These are phyloP conservation scores for Leccinum boreale DNA, from an alignment of 768 basidiomycete genomes.

Conservation along the genomic window DNA sequence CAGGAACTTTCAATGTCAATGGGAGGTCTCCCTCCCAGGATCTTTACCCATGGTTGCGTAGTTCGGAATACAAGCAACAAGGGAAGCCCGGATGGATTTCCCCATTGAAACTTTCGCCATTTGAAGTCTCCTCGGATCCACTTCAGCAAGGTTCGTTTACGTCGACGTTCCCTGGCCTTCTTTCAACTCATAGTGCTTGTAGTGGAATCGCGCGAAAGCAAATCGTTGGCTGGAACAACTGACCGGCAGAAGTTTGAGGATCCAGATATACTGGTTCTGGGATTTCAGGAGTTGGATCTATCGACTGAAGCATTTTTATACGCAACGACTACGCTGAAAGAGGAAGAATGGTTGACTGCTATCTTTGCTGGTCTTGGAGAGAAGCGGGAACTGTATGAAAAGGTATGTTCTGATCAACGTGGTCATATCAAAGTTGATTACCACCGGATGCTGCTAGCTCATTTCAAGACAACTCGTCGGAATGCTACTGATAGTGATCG, in stretches of 20 bases:
- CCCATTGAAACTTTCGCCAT: conserved; percentile 36
- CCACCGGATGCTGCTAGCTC: conserved; percentile 41
- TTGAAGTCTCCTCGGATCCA: conserved; percentile 25
- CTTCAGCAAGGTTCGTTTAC: conserved; percentile 21
- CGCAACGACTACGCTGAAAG: conserved; percentile 54
- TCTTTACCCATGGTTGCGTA: conserved; percentile 61
- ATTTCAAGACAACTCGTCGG: conserved; percentile 79
- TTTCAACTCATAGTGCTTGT: neutral
- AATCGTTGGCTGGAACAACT: neutral
- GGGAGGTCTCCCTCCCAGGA: conserved; percentile 73
- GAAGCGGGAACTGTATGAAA: conserved; percentile 58
- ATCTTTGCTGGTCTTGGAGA: conserved; percentile 70
- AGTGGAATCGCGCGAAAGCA: conserved; percentile 10
- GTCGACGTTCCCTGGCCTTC: neutral
- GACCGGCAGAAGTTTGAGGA: conserved; percentile 32
- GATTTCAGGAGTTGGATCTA: conserved; percentile 78
- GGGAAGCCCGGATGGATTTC: conserved; percentile 28
- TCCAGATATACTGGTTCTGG: conserved; percentile 71
- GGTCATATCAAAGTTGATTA: neutral
- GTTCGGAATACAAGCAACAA: conserved; percentile 5
- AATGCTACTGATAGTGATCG: conserved; percentile 70
- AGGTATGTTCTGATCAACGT: conserved; percentile 39
- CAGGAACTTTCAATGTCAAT: conserved; percentile 86
- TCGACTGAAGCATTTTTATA: conserved; percentile 79
- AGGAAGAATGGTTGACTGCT: conserved; percentile 69